Base-by-base conservation (phyloP, 2,329 filamentous ascomycete genomes). In the Calycina herbarum region DNA sequence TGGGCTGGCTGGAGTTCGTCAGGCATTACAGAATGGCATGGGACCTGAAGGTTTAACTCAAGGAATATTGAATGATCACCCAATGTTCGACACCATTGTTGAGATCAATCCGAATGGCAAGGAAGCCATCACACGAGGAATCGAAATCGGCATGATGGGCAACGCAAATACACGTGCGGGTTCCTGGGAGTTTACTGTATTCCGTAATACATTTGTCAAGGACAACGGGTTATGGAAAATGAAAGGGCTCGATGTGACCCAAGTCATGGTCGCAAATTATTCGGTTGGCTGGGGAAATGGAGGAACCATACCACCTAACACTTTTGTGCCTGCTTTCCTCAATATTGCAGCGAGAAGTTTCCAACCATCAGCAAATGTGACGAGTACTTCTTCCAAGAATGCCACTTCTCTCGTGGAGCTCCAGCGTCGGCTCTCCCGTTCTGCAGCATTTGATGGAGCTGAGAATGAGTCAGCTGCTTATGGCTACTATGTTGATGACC, bases 1-100 rank as follows among this genome's bases (percentile, higher is more conserved):
- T 10, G 63, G 63, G 20, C 10, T 38, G 24, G 29, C 48, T 38
- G 59, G 38, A 20, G 51, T 65, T 33, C 45, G 59, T 24, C 20
- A 57, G 33, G 63, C 63, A 11, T 58, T 65, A 48, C 24, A 45
- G 15, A 48, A 61, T 24, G 38, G 48, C 24, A 57, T 61, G 48
- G 63, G 63, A 5, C 33, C 48, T 24, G 63, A 65, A 61, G 59
- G 58, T 13, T 38, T 65, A 20, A 58, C 59, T 1, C 48, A 61
- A 61, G 63, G 59, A 10, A 58, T 65, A 31, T 48, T 65, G 13
- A 65, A 65, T 24, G 63, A 65, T 8, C 63, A 62, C 33, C 59
- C 35, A 29, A 48, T 61, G 7, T 58, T 57, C 7, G 40, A 58
- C 38, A 48, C 58, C 6, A 54, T 62, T 51, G 63, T 65, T 31